phyloP scores from a whole-genome alignment of 1,284 basidiomycete genomes.

The Cystobasidium pallidum region DNA sequence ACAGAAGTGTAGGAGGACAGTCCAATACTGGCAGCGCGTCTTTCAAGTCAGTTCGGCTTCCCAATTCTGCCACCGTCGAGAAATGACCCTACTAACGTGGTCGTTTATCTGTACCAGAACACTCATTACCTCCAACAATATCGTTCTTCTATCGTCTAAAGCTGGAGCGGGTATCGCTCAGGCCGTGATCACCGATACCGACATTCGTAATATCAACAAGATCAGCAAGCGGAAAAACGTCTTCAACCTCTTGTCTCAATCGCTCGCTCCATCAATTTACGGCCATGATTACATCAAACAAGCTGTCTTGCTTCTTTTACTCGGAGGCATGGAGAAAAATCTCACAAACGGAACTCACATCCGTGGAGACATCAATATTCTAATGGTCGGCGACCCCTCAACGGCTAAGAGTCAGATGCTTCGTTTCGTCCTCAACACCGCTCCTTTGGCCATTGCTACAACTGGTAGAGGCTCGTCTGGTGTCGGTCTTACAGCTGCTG shows the following conservation, averaged over 20 bases:
- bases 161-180: constrained; percentile 94
- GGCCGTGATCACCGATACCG: constrained; percentile 86
- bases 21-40: constrained; percentile 70
- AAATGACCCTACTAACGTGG: not conserved
- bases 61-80: not conserved
- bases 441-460: constrained; percentile 95
- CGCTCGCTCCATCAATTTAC: constrained; percentile 95
- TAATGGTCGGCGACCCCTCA: constrained; percentile 99
- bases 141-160: constrained; percentile 95
- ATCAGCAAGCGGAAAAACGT: constrained; percentile 76
- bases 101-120: constrained; percentile 64
- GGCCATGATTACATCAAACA: constrained; percentile 96
- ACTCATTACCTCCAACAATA: constrained; percentile 90
- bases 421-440: constrained; percentile 93
- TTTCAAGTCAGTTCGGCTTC: constrained; percentile 74
- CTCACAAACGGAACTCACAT: constrained; percentile 97
- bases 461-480: constrained; percentile 97
- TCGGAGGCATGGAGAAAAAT: constrained; percentile 98
- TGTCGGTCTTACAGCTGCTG: constrained; percentile 98
- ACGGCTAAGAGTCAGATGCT: constrained; percentile 98
- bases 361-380: constrained; percentile 97
- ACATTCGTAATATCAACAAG: constrained; percentile 96
- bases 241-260: constrained; percentile 86
- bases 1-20: constrained; percentile 87
- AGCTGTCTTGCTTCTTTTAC: constrained; percentile 85